These are phyloP conservation scores for Camelina neglecta DNA, from an alignment of 345 rosid species.

Conservation along the genomic window DNA sequence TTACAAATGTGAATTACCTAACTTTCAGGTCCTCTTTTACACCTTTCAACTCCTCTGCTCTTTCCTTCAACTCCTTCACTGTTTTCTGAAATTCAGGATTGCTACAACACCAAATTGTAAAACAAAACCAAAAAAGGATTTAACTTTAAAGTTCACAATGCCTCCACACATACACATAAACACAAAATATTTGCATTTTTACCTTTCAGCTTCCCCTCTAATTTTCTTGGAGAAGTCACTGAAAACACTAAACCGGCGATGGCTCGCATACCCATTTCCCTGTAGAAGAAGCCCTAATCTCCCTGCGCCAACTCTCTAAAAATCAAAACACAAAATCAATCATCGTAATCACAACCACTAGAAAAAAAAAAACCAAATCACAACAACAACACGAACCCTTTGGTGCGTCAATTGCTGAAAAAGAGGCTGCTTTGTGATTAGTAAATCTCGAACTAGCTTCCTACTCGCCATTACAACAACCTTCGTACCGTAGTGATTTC, in stretches of 20 bases:
- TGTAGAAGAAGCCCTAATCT: constrained; percentile 50
- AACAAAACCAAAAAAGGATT: not conserved
- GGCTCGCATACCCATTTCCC: constrained; percentile 45
- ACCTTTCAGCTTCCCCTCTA: constrained; percentile 69
- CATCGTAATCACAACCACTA: constrained; percentile 22
- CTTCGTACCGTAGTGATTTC: constrained; percentile 8
- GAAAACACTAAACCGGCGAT: constrained; percentile 74
- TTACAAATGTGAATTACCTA: constrained; percentile 55
- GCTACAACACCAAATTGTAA: constrained; percentile 45
- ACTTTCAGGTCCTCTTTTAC: constrained; percentile 72
- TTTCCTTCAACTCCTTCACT: constrained; percentile 79
- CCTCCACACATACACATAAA: not conserved
- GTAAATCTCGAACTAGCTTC: constrained; percentile 73
- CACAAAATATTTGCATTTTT: not conserved
- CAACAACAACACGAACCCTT: constrained; percentile 50
- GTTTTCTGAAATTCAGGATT: constrained; percentile 78
- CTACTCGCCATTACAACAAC: constrained; percentile 69
- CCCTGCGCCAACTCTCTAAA: constrained; percentile 48
- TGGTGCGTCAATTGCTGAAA: constrained; percentile 45
- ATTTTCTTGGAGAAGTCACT: constrained; percentile 77
- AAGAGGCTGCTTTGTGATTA: constrained; percentile 58
- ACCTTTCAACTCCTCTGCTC: constrained; percentile 69
- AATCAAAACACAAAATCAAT: constrained; percentile 25
- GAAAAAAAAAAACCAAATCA: not conserved
- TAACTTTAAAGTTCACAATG: not conserved